phyloP scores from a whole-genome alignment of 768 basidiomycete species.

The Mycena galopus region DNA sequence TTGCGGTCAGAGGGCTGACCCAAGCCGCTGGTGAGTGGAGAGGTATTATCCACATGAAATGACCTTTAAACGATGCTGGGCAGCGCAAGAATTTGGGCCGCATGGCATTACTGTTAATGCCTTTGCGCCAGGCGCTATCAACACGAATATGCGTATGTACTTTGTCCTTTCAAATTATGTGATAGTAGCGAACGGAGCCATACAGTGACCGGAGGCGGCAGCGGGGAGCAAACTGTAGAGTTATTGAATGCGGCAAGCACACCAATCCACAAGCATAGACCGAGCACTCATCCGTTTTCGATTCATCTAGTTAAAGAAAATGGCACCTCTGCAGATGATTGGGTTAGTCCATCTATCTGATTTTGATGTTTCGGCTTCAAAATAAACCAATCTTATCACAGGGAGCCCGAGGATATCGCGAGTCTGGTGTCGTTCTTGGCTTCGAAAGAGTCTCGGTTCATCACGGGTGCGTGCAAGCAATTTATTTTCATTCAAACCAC shows the following conservation, averaged over 20 bases:
- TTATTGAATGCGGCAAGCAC: too few relatives aligned
- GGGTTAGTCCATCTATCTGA: not conserved
- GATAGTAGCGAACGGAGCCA: too few relatives aligned
- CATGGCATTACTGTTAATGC: conserved; percentile 46
- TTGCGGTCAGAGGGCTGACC: conserved; percentile 58
- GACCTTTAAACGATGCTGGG: not conserved
- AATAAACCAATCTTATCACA: not conserved
- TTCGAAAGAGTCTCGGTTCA: conserved; percentile 43
- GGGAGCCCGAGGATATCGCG: conserved; percentile 38
- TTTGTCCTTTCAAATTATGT: too few relatives aligned
- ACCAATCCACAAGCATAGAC: too few relatives aligned
- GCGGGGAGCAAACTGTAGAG: too few relatives aligned
- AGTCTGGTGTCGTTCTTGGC: conserved; percentile 46
- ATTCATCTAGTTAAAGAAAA: conserved; percentile 1
- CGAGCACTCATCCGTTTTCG: too few relatives aligned
- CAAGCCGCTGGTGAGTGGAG: conserved; percentile 47
- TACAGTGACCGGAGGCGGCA: conserved; percentile 13
- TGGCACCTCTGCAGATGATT: not conserved
- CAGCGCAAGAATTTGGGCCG: conserved; percentile 47
- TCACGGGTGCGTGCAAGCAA: conserved; percentile 40
- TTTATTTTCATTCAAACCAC: not conserved
- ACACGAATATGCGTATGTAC: conserved; percentile 13
- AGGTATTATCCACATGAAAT: too few relatives aligned
- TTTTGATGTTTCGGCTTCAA: not conserved
- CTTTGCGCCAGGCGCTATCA: conserved; percentile 41